phyloP scores from a whole-genome alignment of 1,284 basidiomycete species.

The Pyrrhoderma noxium region DNA sequence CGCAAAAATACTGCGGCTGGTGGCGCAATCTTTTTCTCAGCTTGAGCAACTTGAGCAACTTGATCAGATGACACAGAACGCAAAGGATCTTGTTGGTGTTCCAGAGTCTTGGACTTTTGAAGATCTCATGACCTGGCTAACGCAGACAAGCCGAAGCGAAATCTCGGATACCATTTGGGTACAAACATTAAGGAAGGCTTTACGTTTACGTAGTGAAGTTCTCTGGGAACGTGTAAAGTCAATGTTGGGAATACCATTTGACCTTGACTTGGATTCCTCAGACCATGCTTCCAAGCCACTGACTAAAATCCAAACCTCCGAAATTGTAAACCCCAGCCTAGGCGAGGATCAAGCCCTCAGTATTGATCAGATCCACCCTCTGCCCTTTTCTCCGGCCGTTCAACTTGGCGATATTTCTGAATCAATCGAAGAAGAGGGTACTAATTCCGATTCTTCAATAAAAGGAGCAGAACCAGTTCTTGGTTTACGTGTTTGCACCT shows the following conservation, averaged over 20 bases:
- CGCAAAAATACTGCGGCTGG: constrained; percentile 57
- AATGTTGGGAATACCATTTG: constrained; percentile 68
- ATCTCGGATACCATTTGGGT: constrained; percentile 60
- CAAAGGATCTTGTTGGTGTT: background rate
- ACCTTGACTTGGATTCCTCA: constrained; percentile 48
- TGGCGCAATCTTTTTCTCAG: constrained; percentile 39
- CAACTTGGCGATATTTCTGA: constrained; percentile 11
- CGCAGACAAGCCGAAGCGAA: constrained; percentile 47
- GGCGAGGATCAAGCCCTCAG: background rate
- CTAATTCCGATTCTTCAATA: background rate
- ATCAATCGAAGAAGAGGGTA: background rate
- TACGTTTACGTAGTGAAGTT: constrained; percentile 59
- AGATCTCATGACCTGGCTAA: constrained; percentile 55
- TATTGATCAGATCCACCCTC: constrained; percentile 8
- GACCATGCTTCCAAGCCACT: background rate
- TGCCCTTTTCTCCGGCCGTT: background rate
- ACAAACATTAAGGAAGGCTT: constrained; percentile 53
- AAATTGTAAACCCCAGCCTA: background rate
- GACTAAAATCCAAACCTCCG: background rate
- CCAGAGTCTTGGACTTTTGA: constrained; percentile 50
- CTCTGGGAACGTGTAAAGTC: constrained; percentile 80
- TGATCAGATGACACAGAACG: constrained; percentile 3
- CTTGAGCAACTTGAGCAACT: constrained; percentile 2
- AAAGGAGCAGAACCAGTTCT: background rate
- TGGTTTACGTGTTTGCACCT: constrained; percentile 13